Conservation (phyloP, 73 alveolate genomes). For the Tetrahymena malaccensis region DNA sequence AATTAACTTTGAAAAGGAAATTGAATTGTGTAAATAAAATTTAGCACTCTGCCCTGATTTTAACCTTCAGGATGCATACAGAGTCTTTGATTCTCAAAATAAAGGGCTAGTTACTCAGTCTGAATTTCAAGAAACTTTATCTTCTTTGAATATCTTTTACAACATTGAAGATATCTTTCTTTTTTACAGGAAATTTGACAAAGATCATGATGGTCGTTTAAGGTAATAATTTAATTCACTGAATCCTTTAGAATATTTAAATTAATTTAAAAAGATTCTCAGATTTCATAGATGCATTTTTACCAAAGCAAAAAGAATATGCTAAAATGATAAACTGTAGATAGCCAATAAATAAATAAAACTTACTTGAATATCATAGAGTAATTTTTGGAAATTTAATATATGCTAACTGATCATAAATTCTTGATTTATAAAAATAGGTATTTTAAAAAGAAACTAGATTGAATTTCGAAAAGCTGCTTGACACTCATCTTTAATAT, state of each 20-base stretch:
- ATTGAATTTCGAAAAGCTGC: background rate
- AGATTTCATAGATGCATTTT: background rate
- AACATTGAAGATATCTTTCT: background rate
- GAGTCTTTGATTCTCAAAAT: background rate
- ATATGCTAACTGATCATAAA: no score
- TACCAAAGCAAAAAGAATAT: background rate
- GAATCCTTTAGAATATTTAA: background rate
- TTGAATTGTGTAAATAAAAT: background rate
- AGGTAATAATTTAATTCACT: background rate
- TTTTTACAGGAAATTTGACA: background rate
- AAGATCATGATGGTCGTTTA: background rate
- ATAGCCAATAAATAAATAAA: background rate
- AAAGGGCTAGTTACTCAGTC: background rate
- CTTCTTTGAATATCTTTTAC: background rate
- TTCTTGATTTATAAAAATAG: background rate
- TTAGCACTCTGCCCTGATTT: background rate
- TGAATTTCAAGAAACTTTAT: background rate
- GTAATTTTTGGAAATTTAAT: background rate
- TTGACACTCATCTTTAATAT: background rate
- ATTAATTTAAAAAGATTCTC: background rate
- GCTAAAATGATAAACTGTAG: background rate
- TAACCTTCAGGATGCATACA: background rate
- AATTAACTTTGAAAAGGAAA: background rate
- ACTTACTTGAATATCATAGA: background rate
- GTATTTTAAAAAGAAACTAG: background rate